Evolutionary conservation across 2,329 filamentous ascomycete species (phyloP).

Genomic region (Fusarium goolgardi): DNA sequence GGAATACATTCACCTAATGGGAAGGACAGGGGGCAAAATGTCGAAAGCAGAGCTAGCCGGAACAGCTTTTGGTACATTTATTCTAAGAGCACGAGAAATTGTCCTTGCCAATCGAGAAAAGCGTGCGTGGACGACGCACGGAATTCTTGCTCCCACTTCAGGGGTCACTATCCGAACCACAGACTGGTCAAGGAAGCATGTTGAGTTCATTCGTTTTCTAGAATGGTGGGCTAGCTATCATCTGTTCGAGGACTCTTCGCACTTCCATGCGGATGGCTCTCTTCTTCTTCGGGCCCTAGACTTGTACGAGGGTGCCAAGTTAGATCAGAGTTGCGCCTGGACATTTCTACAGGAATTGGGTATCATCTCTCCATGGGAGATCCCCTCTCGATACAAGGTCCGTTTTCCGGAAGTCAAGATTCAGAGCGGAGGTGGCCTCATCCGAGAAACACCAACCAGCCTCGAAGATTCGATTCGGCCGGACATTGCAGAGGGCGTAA

Average conservation of each 20-base stretch:
- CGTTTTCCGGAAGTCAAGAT: constrained; percentile 63
- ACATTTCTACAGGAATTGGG: constrained; percentile 82
- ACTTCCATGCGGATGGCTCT: constrained; percentile 71
- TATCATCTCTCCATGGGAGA: constrained; percentile 76
- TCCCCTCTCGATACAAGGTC: constrained; percentile 70
- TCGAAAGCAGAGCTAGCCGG: constrained; percentile 31
- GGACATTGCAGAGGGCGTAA: constrained; percentile 61
- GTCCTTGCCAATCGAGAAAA: constrained; percentile 64
- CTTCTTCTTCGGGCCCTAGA: constrained; percentile 70
- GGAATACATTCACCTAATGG: constrained; percentile 45
- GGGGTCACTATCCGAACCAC: constrained; percentile 34
- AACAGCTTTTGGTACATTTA: constrained; percentile 57
- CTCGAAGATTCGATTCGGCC: constrained; percentile 52
- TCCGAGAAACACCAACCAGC: constrained; percentile 50
- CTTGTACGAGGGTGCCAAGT: constrained; percentile 64
- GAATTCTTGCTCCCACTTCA: constrained; percentile 54
- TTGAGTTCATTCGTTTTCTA: constrained; percentile 73
- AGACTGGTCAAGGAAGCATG: constrained; percentile 49
- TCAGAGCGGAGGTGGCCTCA: constrained; percentile 57
- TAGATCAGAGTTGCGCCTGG: constrained; percentile 62
- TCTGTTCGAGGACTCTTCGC: constrained; percentile 63
- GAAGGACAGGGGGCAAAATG: constrained; percentile 32
- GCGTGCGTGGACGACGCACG: constrained; percentile 63
- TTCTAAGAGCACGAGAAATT: constrained; percentile 59
- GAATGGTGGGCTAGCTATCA: constrained; percentile 73